Percentiles rank a stretch among this genome's conserved stretches.
These are phyloP conservation scores for Evernia prunastri DNA, from an alignment of 495 filamentous ascomycete species.

Conservation along the genomic window DNA sequence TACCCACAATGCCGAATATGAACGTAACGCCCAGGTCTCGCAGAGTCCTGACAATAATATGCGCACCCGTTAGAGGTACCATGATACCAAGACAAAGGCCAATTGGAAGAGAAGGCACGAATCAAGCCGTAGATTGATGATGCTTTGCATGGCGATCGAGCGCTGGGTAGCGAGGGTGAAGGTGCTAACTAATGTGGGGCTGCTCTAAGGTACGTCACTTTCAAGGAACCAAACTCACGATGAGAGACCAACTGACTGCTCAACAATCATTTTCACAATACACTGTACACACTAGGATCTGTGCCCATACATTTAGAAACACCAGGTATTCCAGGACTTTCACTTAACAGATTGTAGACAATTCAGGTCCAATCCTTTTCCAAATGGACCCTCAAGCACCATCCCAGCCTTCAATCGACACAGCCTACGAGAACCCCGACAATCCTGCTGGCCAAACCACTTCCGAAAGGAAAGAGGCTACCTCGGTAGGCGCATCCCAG, in stretches of 20 bases:
- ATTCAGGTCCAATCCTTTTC: neutral
- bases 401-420: slow-evolving; percentile 47
- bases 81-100: slow-evolving; percentile 19
- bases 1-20: slow-evolving; percentile 60
- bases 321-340: neutral
- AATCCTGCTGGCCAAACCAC: slow-evolving; percentile 46
- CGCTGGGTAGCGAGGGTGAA: neutral
- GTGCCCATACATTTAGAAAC: neutral
- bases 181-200: neutral
- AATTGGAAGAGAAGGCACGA: neutral
- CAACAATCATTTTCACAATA: neutral
- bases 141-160: neutral
- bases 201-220: neutral
- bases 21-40: slow-evolving; percentile 50
- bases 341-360: neutral
- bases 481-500: slow-evolving; percentile 22
- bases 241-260: neutral
- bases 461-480: slow-evolving; percentile 39
- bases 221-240: neutral
- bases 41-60: slow-evolving; percentile 52
- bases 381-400: slow-evolving; percentile 34
- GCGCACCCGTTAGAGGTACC: slow-evolving; percentile 45
- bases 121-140: neutral
- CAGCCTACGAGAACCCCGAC: slow-evolving; percentile 42
- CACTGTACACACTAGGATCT: neutral